Conservation (phyloP, 2,329 filamentous ascomycete genomes). For the Fusarium armeniacum region DNA sequence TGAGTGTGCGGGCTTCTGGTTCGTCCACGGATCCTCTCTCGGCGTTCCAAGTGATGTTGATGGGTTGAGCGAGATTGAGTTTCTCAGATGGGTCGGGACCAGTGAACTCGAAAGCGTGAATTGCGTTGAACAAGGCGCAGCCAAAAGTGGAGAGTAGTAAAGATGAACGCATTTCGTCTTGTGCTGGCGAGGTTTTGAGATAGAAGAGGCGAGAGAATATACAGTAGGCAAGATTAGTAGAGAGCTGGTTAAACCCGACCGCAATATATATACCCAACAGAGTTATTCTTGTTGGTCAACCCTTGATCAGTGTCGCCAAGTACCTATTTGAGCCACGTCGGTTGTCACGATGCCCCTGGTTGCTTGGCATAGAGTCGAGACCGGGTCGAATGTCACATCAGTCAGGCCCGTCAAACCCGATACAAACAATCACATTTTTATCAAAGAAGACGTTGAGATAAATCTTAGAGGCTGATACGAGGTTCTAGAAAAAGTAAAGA, state of each 20-base stretch:
- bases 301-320: background rate
- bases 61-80: background rate
- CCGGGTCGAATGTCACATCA: background rate
- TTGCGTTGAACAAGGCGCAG: background rate
- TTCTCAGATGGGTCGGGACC: background rate
- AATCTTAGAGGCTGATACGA: too few relatives aligned
- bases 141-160: background rate
- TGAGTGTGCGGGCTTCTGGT: background rate
- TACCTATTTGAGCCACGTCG: background rate
- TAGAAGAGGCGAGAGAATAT: background rate
- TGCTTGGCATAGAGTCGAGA: background rate
- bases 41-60: constrained; percentile 2
- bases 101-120: constrained; percentile 5
- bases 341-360: background rate
- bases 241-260: background rate
- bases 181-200: too few relatives aligned
- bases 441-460: background rate
- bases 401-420: too few relatives aligned
- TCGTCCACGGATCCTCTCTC: background rate
- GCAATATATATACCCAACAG: too few relatives aligned
- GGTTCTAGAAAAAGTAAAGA: too few relatives aligned
- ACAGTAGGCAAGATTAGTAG: rapidly evolving
- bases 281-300: background rate
- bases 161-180: background rate
- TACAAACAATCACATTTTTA: too few relatives aligned